Evolutionary conservation across 257 asterid genomes (phyloP).

Genomic region (Hygrophila difformis): DNA sequence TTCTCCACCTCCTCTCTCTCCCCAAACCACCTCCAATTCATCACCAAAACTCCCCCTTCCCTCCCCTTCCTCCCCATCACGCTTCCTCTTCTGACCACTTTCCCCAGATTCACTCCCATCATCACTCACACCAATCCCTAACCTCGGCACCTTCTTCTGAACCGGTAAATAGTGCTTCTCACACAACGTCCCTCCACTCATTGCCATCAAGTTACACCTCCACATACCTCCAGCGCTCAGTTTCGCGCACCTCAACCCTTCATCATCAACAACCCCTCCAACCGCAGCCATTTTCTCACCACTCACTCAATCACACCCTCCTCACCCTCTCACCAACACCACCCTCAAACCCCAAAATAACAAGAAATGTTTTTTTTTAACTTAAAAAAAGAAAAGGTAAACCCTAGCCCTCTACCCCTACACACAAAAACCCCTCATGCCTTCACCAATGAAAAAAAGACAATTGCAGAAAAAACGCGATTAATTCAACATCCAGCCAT

Average conservation of each 20-base stretch:
- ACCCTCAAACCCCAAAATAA: too few relatives aligned
- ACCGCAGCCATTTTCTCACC: slow-evolving; percentile 17
- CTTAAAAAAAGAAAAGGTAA: too few relatives aligned
- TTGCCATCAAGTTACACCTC: slow-evolving; percentile 24
- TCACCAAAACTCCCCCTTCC: background rate
- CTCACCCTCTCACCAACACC: too few relatives aligned
- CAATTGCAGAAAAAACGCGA: background rate
- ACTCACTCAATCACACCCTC: background rate
- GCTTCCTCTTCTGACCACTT: slow-evolving; percentile 14
- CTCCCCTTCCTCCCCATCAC: slow-evolving; percentile 1
- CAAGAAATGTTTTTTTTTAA: too few relatives aligned
- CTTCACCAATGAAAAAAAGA: background rate
- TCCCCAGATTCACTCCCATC: slow-evolving; percentile 13
- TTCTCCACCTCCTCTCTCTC: slow-evolving; percentile 8
- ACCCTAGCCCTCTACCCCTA: too few relatives aligned
- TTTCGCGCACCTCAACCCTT: slow-evolving; percentile 18
- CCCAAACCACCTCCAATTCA: background rate
- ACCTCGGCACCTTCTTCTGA: background rate
- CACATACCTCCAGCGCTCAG: slow-evolving; percentile 17
- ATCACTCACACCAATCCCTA: background rate
- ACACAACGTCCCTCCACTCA: slow-evolving; percentile 23
- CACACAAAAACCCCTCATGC: too few relatives aligned
- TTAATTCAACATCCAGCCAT: slow-evolving; percentile 1
- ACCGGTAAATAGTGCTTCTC: slow-evolving; percentile 13
- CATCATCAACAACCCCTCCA: slow-evolving; percentile 12